Evolutionary conservation across 805 yeast species (phyloP).

Genomic region (Yamadazyma tumulicola): DNA sequence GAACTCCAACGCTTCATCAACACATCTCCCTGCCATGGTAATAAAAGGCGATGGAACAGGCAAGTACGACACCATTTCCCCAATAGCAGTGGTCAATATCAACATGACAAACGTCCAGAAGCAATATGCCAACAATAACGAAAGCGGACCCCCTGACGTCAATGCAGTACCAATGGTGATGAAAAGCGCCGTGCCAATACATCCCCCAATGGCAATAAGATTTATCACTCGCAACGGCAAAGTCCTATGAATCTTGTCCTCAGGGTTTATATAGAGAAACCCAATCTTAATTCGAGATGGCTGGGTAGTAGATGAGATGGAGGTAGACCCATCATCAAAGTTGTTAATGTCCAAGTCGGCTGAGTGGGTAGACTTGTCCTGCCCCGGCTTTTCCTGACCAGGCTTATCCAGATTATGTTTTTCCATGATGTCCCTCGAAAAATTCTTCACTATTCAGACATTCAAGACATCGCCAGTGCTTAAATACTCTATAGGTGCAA

Average conservation of each 20-base stretch:
- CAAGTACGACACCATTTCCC: slow-evolving; percentile 38
- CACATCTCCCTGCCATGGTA: slow-evolving; percentile 36
- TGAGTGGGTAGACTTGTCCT: too few species aligned
- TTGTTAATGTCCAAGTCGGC: too few species aligned
- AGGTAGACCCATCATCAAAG: too few species aligned
- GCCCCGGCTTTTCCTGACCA: too few species aligned
- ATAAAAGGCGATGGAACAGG: slow-evolving; percentile 37
- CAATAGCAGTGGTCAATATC: slow-evolving; percentile 34
- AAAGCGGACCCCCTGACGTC: slow-evolving; percentile 33
- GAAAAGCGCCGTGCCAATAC: slow-evolving; percentile 17
- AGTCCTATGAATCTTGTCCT: slow-evolving; percentile 12
- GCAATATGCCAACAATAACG: slow-evolving; percentile 27
- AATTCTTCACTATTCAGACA: too few species aligned
- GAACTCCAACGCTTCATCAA: slow-evolving; percentile 36
- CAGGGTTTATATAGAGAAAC: slow-evolving; percentile 8
- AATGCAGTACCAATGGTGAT: slow-evolving; percentile 17
- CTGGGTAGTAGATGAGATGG: too few species aligned
- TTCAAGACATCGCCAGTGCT: too few species aligned
- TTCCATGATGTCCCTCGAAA: too few species aligned
- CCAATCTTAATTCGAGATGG: slow-evolving; percentile 6
- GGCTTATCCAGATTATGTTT: too few species aligned
- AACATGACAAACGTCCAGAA: slow-evolving; percentile 34
- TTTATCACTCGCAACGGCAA: slow-evolving; percentile 12
- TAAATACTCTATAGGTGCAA: too few species aligned
- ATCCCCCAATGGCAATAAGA: slow-evolving; percentile 21